Evolutionary conservation across 2,329 filamentous ascomycete genomes (phyloP), one percentile per base, ranked within the genome.

Genomic region (Colletotrichum sp.): DNA sequence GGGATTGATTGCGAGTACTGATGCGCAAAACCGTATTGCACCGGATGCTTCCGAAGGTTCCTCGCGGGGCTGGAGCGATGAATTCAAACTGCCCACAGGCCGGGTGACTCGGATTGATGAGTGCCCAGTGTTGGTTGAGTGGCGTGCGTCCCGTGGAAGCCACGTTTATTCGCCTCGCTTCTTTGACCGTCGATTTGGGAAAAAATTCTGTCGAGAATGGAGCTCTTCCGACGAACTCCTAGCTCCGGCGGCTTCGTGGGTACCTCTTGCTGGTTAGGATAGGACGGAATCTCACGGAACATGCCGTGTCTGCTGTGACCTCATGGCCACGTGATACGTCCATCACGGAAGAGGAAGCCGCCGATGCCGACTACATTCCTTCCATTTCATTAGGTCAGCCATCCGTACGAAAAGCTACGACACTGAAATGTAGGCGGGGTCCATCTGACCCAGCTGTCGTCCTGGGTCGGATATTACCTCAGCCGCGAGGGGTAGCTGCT

Each of bases 151-250:
- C 58, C 26, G 34, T 67, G 69, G 43, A 38, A 69, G 58, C 28
- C 15, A 28, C 26, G 70, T 75, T 57, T 30, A 24, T 7, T 48
- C 64, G 43, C 43, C 43, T 52, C 24, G 64, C 26, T 55, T 24
- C 70, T 73, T 69, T 58, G 26, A 38, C 34, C 43, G 38, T 65
- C 36, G 24, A n/a, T 55, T 58, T 55, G 24, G 43, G 34, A 57
- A 75, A 75, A 76, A 76, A 43, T 76, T 52, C 74, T 75, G 74
- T 65, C 74, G 48, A 65, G 58, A 69, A 68, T 74, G 74, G 70
- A 74, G 70, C 70, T 76, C 64, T 60, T 68, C 74, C 71, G 65
- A 74, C 21, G 69, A 67, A 67, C 69, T 63, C 52, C 63, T 58
- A 68, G 64, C 69, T 73, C 28, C 30, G 34, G 32, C 34, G 55